These are phyloP conservation scores for Conticribra weissflogii DNA, from an alignment of 108 stramenopile genomes.

Conservation along the genomic window DNA sequence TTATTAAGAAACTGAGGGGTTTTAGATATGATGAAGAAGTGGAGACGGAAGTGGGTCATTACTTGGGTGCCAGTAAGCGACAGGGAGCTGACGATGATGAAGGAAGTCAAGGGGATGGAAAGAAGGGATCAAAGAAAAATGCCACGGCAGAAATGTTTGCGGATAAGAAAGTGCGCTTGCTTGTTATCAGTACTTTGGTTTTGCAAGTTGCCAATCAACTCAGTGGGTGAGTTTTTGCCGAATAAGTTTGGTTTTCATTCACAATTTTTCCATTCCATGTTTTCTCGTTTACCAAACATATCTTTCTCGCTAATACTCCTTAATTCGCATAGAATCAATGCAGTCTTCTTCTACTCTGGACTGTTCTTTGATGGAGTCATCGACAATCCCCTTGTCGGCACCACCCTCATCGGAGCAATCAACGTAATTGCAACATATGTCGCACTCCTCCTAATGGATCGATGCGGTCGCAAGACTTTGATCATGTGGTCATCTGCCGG, in stretches of 20 bases:
- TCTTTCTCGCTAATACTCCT: not conserved
- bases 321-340: constrained; percentile 77
- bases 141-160: constrained; percentile 74
- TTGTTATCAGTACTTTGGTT: constrained; percentile 74
- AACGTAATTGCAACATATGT: constrained; percentile 95
- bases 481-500: constrained; percentile 88
- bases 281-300: not conserved
- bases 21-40: constrained; percentile 92
- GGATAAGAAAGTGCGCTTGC: constrained; percentile 68
- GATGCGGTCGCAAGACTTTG: constrained; percentile 81
- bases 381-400: constrained; percentile 91
- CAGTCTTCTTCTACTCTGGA: constrained; percentile 98
- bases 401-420: constrained; percentile 88
- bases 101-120: constrained; percentile 1
- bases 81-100: constrained; percentile 27
- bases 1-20: constrained; percentile 92
- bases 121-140: constrained; percentile 2
- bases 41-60: constrained; percentile 91
- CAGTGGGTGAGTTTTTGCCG: constrained; percentile 62
- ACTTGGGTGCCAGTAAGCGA: constrained; percentile 44
- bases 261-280: too few species aligned
- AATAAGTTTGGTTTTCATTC: too few species aligned
- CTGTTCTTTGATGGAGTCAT: constrained; percentile 94
- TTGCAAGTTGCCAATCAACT: constrained; percentile 95
- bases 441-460: constrained; percentile 94